phyloP scores from a whole-genome alignment of 441 rosid species.

The Pelargonium exstipulatum region DNA sequence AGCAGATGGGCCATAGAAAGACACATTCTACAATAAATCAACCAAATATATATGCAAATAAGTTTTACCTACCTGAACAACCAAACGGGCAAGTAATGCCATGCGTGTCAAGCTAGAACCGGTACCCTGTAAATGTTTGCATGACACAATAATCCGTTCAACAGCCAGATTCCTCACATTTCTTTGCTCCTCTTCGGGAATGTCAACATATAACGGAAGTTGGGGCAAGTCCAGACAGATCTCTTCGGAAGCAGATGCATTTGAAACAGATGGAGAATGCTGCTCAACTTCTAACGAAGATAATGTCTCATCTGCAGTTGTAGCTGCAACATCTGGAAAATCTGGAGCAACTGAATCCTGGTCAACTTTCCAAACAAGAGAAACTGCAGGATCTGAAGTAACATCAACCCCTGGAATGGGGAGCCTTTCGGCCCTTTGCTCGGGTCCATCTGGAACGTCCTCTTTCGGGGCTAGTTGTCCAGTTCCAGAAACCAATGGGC shows the following conservation, averaged over 20 bases:
- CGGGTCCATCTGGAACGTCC: conserved; percentile 37
- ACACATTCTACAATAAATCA: conserved; percentile 1
- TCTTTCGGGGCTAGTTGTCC: conserved; percentile 45
- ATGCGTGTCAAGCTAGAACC: conserved; percentile 52
- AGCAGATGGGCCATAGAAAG: not conserved
- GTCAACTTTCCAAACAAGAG: conserved; percentile 43
- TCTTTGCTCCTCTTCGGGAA: conserved; percentile 53
- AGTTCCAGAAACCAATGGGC: conserved; percentile 33
- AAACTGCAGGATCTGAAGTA: conserved; percentile 44
- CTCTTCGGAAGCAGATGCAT: conserved; percentile 50
- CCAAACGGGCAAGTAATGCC: conserved; percentile 80
- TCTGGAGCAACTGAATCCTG: conserved; percentile 40
- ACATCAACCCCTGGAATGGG: conserved; percentile 37
- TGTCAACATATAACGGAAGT: conserved; percentile 69
- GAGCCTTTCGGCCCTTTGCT: conserved; percentile 30
- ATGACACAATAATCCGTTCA: conserved; percentile 68
- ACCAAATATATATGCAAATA: conserved; percentile 18
- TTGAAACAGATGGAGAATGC: conserved; percentile 42
- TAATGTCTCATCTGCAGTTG: conserved; percentile 35
- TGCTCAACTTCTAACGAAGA: conserved; percentile 49
- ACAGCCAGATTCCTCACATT: conserved; percentile 57
- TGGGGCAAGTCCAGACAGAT: conserved; percentile 58
- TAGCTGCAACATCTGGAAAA: conserved; percentile 40
- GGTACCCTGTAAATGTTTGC: conserved; percentile 48
- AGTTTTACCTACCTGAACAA: conserved; percentile 60